phyloP scores from a whole-genome alignment of 2,329 filamentous ascomycete genomes.

The Xylariomycetidae sp. region DNA sequence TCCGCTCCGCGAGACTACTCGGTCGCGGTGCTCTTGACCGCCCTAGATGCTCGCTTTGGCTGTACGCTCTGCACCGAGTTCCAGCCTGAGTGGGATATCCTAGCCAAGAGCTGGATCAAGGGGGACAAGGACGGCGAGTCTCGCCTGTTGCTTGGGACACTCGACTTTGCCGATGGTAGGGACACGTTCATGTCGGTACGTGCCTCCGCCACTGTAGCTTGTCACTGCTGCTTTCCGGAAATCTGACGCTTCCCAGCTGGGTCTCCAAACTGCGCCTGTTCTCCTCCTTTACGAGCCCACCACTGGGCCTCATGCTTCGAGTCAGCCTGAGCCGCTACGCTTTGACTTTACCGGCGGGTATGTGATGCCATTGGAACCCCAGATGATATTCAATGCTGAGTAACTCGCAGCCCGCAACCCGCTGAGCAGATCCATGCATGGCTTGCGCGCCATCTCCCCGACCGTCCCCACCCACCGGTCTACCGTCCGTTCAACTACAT shows the following conservation, averaged over 20 bases:
- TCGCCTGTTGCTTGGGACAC: constrained; percentile 69
- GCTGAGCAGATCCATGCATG: constrained; percentile 77
- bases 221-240: no score
- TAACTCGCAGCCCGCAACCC: constrained; percentile 51
- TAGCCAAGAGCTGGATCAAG: constrained; percentile 80
- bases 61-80: constrained; percentile 86
- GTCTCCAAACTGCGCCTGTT: constrained; percentile 89
- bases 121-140: constrained; percentile 71
- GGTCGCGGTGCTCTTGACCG: constrained; percentile 77
- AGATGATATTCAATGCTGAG: constrained; percentile 11
- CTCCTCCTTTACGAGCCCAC: constrained; percentile 85
- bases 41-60: constrained; percentile 73
- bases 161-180: constrained; percentile 85
- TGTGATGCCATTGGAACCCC: constrained; percentile 21
- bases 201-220: constrained; percentile 1
- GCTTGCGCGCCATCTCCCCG: constrained; percentile 73
- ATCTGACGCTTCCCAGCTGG: constrained; percentile 55
- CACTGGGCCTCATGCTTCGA: constrained; percentile 68
- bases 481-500: constrained; percentile 83
- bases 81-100: constrained; percentile 86
- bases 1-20: constrained; percentile 76
- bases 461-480: constrained; percentile 69
- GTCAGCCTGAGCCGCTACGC: constrained; percentile 62
- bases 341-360: constrained; percentile 84
- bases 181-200: constrained; percentile 79